Percentiles rank a stretch among this genome's conserved stretches.
phyloP scores from a whole-genome alignment of 176 grass and related monocot genomes.

The Ensete glaucum region DNA sequence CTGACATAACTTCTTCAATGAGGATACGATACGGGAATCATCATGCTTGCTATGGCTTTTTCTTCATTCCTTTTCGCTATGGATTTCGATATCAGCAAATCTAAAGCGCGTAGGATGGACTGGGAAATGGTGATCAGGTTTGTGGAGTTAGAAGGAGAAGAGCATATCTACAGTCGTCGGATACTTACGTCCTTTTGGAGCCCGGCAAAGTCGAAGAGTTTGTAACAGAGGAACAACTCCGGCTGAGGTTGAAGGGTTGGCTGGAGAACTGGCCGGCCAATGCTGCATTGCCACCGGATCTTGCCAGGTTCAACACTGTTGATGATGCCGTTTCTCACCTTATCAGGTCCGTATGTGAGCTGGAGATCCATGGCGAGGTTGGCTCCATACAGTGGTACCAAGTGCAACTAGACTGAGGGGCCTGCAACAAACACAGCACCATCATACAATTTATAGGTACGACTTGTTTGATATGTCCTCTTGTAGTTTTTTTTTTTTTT shows the following conservation, averaged over 20 bases:
- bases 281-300: conserved; percentile 46
- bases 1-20: no score
- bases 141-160: conserved; percentile 37
- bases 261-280: conserved; percentile 53
- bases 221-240: conserved; percentile 63
- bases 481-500: no score
- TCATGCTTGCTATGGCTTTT: no score
- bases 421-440: background rate
- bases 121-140: conserved; percentile 22
- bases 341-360: conserved; percentile 73
- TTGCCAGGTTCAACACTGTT: conserved; percentile 41
- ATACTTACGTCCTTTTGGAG: conserved; percentile 70
- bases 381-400: conserved; percentile 90
- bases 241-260: conserved; percentile 48
- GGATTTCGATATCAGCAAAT: no score
- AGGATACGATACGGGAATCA: no score
- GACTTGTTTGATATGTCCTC: no score
- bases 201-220: conserved; percentile 52
- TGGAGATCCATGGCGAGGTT: conserved; percentile 59
- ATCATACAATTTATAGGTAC: no score
- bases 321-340: conserved; percentile 78
- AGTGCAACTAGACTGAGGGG: conserved; percentile 47
- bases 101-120: no score
- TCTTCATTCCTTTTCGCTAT: no score
- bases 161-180: conserved; percentile 57